Base-by-base conservation (phyloP, 192 early-diverging fungal species). In the Coemansia sp. region DNA sequence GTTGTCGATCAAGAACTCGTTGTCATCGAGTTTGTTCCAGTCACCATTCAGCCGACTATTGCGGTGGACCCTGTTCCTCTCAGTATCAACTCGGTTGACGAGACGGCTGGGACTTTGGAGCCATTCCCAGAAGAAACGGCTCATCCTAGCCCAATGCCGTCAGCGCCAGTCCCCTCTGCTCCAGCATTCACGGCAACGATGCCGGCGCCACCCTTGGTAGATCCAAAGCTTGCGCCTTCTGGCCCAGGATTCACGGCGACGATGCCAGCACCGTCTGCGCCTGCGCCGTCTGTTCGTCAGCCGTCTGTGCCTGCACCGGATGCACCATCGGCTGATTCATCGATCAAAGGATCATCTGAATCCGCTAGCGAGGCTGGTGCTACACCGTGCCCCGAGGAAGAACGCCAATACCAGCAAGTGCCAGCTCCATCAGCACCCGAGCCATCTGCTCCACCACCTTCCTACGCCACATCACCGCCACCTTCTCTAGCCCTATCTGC, bases 1-100 rank as follows among this genome's bases (percentile, higher is more conserved):
- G 56, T 53, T 63, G 41, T 39, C 34, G 58, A 38, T 0, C 62
- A 73, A 38, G 52, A 62, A 2, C 41, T 78, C 14, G 60, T 73
- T 1, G 60, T 73, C 6, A 69, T 73, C 18, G 67, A 78, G 53
- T 78, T 73, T 62, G 39, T 67, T 23, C 63, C 71, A 0, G 38
- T 66, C 18, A 8, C 34, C 10, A 18, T 38, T 6, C 21, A 59
- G 24, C 26, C 20, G 12, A 8, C 34, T 6, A 38, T 38, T 21
- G 57, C 57, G 12, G 57, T 59, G 5, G 56, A 36, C 15, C 56
- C 56, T 1, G 16, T 38, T 16, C 33, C 35, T 16, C 7, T 33
- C 16, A 33, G 14, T 12, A 16, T 45, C 6, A 45, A 45, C 11
- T 8, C 56, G 36, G 56, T 24, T 11, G 56, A 58, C n/a, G 56